Evolutionary conservation across 257 asterid species (phyloP), one percentile per base, ranked within the genome.

Genomic region (Primulina eburnea): DNA sequence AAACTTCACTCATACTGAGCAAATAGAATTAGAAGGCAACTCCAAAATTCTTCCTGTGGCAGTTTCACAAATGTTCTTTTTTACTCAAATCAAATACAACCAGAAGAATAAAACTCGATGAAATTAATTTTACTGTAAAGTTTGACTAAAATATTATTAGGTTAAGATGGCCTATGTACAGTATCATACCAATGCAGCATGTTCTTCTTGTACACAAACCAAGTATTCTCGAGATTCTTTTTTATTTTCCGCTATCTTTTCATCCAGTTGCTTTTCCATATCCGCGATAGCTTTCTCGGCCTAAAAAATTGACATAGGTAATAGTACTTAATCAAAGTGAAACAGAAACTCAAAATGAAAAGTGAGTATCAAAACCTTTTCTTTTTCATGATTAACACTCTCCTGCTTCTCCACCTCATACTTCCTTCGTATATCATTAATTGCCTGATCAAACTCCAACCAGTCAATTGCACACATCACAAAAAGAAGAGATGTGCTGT

Each of bases 381-480:
- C 95, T 82, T 86, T 91, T 85, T 89, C 97, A 73, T 85, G 80
- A 76, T 80, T 81, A 74, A 87, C 73, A 62, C 85, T 71, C 75
- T 84, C 97, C 83, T 82, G 84, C 90, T 91, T 94, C 82, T 94
- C 97, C 81, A 74, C 74, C 85, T 94, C 97, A 38, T 88, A 91
- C 87, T 86, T 89, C 83, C 80, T 86, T 70, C 92, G 82, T 50
- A 94, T 91, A 70, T 91, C 96, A 77, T 77, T 89, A 67, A 94
- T 89, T 79, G 97, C 99, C 99, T 93, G 89, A 77, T 73, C 70
- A 78, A 66, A 74, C 53, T 62, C 76, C 75, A 71, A 60, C 26
- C 37, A 56, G 34, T 80, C 77, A 78, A 64, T 73, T 74, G 30
- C 61, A 70, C 62, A 66, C 20, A 64, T 67, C 73, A 38, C 62